Percentiles rank a stretch among this genome's conserved stretches.
These are phyloP conservation scores for Phytopythium cucurbitacearum DNA, from an alignment of 352 stramenopile species.

Conservation along the genomic window DNA sequence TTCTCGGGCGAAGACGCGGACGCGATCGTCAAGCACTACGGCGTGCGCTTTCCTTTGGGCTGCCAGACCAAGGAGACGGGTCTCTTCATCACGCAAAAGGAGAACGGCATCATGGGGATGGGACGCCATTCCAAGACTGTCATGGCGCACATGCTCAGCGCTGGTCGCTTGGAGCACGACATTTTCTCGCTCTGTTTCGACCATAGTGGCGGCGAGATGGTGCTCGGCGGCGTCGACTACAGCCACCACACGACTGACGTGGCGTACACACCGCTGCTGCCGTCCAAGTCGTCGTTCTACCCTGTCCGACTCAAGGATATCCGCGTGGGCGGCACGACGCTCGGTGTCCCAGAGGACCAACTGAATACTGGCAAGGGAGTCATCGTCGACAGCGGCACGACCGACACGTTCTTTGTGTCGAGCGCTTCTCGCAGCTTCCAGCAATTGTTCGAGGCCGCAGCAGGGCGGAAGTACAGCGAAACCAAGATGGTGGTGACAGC, in stretches of 20 bases:
- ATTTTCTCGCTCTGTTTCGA: constrained; percentile 85
- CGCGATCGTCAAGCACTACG: constrained; percentile 50
- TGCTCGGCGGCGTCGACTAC: constrained; percentile 78
- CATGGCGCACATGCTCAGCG: constrained; percentile 63
- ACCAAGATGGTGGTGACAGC: constrained; percentile 41
- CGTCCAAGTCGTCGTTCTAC: constrained; percentile 57
- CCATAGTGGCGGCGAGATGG: constrained; percentile 54
- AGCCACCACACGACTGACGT: constrained; percentile 61
- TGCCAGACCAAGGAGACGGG: constrained; percentile 83
- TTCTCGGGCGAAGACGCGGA: constrained; percentile 35
- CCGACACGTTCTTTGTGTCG: constrained; percentile 75
- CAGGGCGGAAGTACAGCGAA: constrained; percentile 53
- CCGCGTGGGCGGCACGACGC: constrained; percentile 41
- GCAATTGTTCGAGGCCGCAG: constrained; percentile 36
- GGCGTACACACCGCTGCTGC: constrained; percentile 59
- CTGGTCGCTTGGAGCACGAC: constrained; percentile 47
- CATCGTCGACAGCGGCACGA: constrained; percentile 86
- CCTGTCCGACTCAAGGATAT: constrained; percentile 82
- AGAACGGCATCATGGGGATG: constrained; percentile 90
- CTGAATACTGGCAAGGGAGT: constrained; percentile 75
- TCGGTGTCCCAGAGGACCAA: constrained; percentile 30
- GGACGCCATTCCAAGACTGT: constrained; percentile 60
- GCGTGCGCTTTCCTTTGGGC: constrained; percentile 70
- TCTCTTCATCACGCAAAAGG: constrained; percentile 82
- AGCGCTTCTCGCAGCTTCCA: constrained; percentile 48